phyloP scores from a whole-genome alignment of 2,329 filamentous ascomycete species.

The Nemania sp. region DNA sequence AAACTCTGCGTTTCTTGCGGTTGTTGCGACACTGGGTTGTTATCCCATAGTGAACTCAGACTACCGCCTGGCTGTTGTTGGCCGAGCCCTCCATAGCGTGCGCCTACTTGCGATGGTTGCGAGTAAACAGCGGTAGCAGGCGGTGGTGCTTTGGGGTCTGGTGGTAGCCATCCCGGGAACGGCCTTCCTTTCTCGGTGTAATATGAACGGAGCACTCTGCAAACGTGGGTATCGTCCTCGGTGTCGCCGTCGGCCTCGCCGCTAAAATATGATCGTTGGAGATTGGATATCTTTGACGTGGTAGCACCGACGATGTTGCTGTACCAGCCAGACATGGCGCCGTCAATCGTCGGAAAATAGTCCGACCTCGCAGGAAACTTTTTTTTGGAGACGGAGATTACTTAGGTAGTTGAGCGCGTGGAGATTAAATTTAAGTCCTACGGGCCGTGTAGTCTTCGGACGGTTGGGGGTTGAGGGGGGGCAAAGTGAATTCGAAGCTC shows the following conservation, averaged over 20 bases:
- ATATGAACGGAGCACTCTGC: conserved; percentile 90
- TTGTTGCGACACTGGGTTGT: conserved; percentile 53
- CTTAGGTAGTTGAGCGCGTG: neutral
- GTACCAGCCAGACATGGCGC: conserved; percentile 82
- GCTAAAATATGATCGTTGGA: conserved; percentile 76
- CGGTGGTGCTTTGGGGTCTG: conserved; percentile 82
- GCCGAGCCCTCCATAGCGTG: conserved; percentile 64
- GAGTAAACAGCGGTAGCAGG: conserved; percentile 66
- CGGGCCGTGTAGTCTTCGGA: neutral
- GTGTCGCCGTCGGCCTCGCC: conserved; percentile 77
- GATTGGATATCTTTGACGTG: conserved; percentile 72
- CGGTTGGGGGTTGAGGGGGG: neutral
- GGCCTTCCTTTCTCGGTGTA: conserved; percentile 88
- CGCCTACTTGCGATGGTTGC: conserved; percentile 62
- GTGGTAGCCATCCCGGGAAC: conserved; percentile 88
- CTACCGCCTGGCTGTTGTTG: conserved; percentile 54
- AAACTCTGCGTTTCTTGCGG: conserved; percentile 59
- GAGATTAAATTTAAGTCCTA: neutral
- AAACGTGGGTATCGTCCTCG: conserved; percentile 94
- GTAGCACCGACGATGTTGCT: conserved; percentile 76
- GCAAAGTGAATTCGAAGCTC: neutral
- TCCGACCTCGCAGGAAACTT: conserved; percentile 4
- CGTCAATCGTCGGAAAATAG: conserved; percentile 20
- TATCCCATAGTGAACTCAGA: conserved; percentile 71
- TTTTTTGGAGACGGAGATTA: conserved; percentile 5